A percentile compares a stretch with the other conserved stretches of the same genome.
These are phyloP conservation scores for Cercospora sp. DNA, from an alignment of 2,329 filamentous ascomycete species.

Conservation along the genomic window DNA sequence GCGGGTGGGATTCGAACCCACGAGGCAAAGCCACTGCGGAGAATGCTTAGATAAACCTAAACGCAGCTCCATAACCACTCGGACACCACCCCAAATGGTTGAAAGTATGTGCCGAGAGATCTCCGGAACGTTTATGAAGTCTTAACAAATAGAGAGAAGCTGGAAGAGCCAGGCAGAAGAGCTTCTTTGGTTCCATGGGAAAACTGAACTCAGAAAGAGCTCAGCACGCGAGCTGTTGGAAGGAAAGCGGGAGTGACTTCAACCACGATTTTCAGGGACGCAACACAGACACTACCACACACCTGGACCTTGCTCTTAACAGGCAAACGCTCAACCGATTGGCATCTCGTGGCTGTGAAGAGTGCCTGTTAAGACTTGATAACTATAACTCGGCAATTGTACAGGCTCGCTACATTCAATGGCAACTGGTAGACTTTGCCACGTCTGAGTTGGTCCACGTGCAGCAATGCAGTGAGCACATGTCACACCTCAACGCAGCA, in stretches of 20 bases:
- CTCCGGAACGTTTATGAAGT: not conserved
- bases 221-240: not conserved
- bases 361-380: not conserved
- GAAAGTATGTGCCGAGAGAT: conserved; percentile 3
- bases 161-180: not conserved
- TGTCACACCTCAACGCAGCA: not conserved
- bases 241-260: not conserved
- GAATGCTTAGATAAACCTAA: conserved; percentile 32
- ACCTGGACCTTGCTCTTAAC: not conserved
- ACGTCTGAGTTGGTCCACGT: not conserved
- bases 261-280: not conserved
- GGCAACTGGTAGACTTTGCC: not conserved
- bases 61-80: conserved; percentile 36
- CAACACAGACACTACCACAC: not conserved
- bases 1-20: conserved; percentile 26
- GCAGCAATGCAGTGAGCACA: not conserved
- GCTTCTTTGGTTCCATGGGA: not conserved
- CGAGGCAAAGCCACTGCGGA: conserved; percentile 35
- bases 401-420: not conserved
- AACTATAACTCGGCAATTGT: not conserved
- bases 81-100: conserved; percentile 21
- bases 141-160: not conserved
- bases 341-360: not conserved
- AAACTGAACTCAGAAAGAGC: not conserved
- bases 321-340: not conserved